These are phyloP conservation scores for Eutrema salsugineum DNA, from an alignment of 441 rosid genomes.

Conservation along the genomic window DNA sequence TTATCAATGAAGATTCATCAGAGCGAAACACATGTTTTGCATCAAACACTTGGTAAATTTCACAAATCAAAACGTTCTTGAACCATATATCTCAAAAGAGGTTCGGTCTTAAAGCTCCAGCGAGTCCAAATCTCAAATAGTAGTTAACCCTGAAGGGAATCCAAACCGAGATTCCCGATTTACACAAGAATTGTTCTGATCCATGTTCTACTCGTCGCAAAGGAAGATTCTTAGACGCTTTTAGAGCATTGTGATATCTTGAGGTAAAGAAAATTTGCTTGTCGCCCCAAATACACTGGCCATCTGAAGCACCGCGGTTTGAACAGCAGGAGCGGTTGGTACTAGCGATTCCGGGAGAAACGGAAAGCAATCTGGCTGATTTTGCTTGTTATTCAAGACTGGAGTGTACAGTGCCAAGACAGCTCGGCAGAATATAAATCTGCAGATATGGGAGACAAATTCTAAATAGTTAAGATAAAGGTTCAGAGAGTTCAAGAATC, in stretches of 20 bases:
- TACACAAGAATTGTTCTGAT: constrained; percentile 1
- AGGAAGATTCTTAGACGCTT: background rate
- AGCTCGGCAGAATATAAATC: constrained; percentile 79
- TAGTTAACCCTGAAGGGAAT: background rate
- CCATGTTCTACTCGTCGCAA: background rate
- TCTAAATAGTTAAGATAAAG: background rate
- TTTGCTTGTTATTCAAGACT: constrained; percentile 57
- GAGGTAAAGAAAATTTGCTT: constrained; percentile 51
- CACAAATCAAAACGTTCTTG: background rate
- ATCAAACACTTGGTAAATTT: background rate
- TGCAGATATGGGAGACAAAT: constrained; percentile 33
- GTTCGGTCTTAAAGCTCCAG: background rate
- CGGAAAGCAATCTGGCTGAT: constrained; percentile 71
- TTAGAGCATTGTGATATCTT: constrained; percentile 33
- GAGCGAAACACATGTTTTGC: constrained; percentile 8
- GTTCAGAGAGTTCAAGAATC: background rate
- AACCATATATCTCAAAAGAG: constrained; percentile 18
- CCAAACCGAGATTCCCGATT: constrained; percentile 19
- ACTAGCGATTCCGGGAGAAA: constrained; percentile 52
- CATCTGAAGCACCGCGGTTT: constrained; percentile 52
- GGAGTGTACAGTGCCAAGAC: constrained; percentile 58
- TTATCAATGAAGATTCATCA: background rate
- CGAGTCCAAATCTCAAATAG: background rate
- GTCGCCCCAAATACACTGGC: constrained; percentile 60
- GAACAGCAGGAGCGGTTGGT: constrained; percentile 47